Conservation (phyloP, 2,329 filamentous ascomycete genomes). For the Fusarium metavorans region DNA sequence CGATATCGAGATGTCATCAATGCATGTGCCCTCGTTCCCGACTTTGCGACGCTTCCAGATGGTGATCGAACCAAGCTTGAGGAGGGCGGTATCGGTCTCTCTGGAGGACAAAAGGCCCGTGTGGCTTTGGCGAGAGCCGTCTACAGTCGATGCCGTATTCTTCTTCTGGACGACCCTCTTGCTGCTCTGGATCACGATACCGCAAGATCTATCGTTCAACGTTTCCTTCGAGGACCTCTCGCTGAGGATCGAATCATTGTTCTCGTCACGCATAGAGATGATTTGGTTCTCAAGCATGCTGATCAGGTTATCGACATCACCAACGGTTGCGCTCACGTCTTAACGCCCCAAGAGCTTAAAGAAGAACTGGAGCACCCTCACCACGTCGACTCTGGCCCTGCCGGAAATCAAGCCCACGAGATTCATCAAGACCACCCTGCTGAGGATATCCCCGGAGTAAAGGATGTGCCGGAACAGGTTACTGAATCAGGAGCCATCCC, state of each 20-base stretch:
- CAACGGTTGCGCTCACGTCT: constrained; percentile 67
- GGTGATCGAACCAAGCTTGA: constrained; percentile 71
- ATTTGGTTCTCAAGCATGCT: constrained; percentile 79
- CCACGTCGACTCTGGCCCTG: constrained; percentile 39
- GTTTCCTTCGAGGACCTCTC: constrained; percentile 69
- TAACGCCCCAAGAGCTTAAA: constrained; percentile 59
- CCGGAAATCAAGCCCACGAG: constrained; percentile 36
- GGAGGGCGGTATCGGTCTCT: constrained; percentile 72
- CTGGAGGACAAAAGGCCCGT: constrained; percentile 72
- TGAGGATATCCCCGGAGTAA: constrained; percentile 30
- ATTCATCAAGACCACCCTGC: constrained; percentile 49
- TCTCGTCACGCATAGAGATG: constrained; percentile 85
- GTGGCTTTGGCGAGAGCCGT: constrained; percentile 73
- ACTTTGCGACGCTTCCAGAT: constrained; percentile 66
- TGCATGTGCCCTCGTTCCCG: constrained; percentile 68
- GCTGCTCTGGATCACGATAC: constrained; percentile 74
- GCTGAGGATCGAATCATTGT: constrained; percentile 75
- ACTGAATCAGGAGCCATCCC: constrained; percentile 76
- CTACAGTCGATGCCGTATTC: constrained; percentile 67
- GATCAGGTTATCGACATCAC: constrained; percentile 79
- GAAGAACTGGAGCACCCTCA: constrained; percentile 54
- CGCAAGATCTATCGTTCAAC: constrained; percentile 71
- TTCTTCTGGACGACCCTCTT: constrained; percentile 73
- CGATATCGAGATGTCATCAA: constrained; percentile 71
- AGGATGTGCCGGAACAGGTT: constrained; percentile 50